Conservation (phyloP, 2,329 filamentous ascomycete species). For the Dothistroma septosporum region DNA sequence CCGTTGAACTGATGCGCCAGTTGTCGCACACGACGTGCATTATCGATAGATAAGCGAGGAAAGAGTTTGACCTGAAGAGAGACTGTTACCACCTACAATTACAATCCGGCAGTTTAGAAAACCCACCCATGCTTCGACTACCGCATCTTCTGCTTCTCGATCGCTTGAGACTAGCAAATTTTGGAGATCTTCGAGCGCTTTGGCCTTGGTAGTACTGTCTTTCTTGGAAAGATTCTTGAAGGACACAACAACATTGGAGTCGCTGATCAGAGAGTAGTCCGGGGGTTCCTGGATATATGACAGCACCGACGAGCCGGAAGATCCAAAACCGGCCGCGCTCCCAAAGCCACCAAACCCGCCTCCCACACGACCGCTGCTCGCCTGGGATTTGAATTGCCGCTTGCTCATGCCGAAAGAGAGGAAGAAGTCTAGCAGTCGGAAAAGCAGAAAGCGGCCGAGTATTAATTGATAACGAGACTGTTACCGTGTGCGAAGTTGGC, state of each 20-base stretch:
- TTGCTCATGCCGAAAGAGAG: conserved; percentile 50
- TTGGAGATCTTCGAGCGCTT: conserved; percentile 81
- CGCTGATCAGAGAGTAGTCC: conserved; percentile 70
- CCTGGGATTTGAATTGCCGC: conserved; percentile 58
- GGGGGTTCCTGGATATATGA: conserved; percentile 86
- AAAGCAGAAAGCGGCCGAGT: background rate
- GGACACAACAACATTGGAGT: conserved; percentile 78
- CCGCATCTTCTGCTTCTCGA: conserved; percentile 66
- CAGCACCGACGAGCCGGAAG: conserved; percentile 56
- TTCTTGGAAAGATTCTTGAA: conserved; percentile 93
- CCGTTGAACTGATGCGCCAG: conserved; percentile 74
- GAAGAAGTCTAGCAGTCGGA: background rate
- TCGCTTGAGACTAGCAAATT: conserved; percentile 57
- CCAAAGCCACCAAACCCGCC: conserved; percentile 32
- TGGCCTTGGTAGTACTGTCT: conserved; percentile 85
- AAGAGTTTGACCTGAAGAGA: conserved; percentile 70
- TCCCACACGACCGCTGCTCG: conserved; percentile 58
- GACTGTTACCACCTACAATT: conserved; percentile 32
- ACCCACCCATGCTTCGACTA: conserved; percentile 86
- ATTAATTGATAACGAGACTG: background rate
- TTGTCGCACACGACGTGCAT: conserved; percentile 80
- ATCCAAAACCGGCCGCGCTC: conserved; percentile 41
- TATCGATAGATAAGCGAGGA: conserved; percentile 85
- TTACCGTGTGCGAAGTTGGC: background rate
- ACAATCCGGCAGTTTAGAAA: conserved; percentile 1